These are phyloP conservation scores for Crithidia bombi DNA, from an alignment of 208 protist species.

Conservation along the genomic window DNA sequence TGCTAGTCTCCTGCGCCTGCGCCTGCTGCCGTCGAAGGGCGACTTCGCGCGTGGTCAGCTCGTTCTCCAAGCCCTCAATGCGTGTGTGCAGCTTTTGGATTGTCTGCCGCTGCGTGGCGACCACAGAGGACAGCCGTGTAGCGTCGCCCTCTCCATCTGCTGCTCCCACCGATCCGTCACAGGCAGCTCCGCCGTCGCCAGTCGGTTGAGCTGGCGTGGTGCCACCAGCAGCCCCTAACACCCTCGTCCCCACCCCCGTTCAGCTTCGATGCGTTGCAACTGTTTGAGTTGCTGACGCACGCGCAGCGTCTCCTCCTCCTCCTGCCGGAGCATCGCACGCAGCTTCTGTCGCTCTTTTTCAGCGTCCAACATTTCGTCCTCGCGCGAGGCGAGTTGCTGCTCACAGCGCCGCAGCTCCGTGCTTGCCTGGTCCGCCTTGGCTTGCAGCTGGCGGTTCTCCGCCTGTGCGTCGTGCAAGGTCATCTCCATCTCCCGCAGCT, in stretches of 20 bases:
- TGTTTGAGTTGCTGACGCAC: conserved; percentile 29
- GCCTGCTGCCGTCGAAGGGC: conserved; percentile 21
- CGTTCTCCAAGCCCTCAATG: conserved; percentile 20
- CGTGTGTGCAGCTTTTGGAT: conserved; percentile 11
- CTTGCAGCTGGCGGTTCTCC: conserved; percentile 27
- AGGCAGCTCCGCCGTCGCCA: background rate
- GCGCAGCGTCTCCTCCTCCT: conserved; percentile 38
- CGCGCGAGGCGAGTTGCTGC: conserved; percentile 29
- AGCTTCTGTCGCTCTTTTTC: conserved; percentile 45
- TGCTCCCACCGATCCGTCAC: background rate
- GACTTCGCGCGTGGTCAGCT: conserved; percentile 15
- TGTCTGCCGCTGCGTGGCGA: conserved; percentile 8
- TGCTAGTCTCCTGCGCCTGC: conserved; percentile 13
- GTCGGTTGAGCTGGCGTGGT: background rate
- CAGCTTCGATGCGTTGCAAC: conserved; percentile 17
- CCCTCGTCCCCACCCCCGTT: conserved; percentile 5
- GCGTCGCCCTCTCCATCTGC: background rate
- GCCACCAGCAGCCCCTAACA: background rate
- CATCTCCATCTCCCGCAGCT: conserved; percentile 29
- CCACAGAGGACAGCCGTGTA: background rate
- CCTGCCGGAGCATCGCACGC: conserved; percentile 32
- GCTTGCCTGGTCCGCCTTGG: conserved; percentile 29
- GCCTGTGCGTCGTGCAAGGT: conserved; percentile 17
- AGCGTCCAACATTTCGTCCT: conserved; percentile 35
- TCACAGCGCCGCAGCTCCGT: conserved; percentile 34